Evolutionary conservation across 129 eudicot genomes (phyloP).

Genomic region (Helichrysum umbraculigerum): DNA sequence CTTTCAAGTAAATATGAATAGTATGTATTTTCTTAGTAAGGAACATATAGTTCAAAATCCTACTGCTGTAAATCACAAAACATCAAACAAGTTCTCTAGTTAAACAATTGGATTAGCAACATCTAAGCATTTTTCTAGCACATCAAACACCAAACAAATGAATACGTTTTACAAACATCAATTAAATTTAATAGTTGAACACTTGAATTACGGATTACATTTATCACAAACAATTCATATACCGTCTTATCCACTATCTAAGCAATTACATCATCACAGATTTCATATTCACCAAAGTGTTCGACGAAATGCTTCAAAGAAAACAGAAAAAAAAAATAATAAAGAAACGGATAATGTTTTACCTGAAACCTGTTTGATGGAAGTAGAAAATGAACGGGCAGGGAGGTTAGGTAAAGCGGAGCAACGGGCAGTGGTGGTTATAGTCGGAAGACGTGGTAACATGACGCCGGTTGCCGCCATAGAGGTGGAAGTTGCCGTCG

Average conservation of each 20-base stretch:
- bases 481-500: conserved; percentile 53
- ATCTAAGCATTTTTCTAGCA: background rate
- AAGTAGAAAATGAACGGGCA: conserved; percentile 44
- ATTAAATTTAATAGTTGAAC: background rate
- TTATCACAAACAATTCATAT: background rate
- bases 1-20: background rate
- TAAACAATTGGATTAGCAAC: background rate
- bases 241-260: background rate
- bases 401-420: conserved; percentile 57
- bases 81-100: no score
- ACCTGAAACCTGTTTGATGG: conserved; percentile 57
- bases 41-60: background rate
- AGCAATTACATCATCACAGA: background rate
- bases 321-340: background rate
- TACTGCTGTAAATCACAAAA: background rate
- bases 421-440: conserved; percentile 32
- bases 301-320: conserved; percentile 38
- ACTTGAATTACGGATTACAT: conserved; percentile 2
- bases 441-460: conserved; percentile 46
- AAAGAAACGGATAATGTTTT: conserved; percentile 1
- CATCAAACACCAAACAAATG: conserved; percentile 1
- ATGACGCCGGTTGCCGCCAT: conserved; percentile 66
- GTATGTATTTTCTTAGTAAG: background rate
- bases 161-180: background rate
- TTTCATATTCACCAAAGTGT: conserved; percentile 2